Conservation (phyloP, 495 filamentous ascomycete species). For the Parmelia sp. region DNA sequence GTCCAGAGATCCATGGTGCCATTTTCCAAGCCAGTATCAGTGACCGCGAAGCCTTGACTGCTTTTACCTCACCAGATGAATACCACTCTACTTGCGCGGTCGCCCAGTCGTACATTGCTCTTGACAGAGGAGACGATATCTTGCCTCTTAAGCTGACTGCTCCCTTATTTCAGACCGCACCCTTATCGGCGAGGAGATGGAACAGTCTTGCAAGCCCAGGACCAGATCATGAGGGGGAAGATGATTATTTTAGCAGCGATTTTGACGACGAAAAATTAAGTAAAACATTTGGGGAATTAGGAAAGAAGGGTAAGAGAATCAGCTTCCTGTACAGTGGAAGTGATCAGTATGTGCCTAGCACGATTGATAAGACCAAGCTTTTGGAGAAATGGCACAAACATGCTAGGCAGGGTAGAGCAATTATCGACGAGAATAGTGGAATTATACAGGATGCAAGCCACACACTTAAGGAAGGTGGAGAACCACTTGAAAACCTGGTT, state of each 20-base stretch:
- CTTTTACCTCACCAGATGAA: conserved; percentile 33
- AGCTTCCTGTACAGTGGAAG: conserved; percentile 56
- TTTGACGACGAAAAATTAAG: conserved; percentile 52
- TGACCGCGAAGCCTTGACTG: conserved; percentile 62
- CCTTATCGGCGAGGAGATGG: conserved; percentile 64
- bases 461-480: conserved; percentile 48
- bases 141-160: conserved; percentile 48
- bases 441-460: conserved; percentile 57
- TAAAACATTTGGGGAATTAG: conserved; percentile 60
- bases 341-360: conserved; percentile 64
- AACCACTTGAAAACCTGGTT: conserved; percentile 46
- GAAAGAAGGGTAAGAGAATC: conserved; percentile 33
- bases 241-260: conserved; percentile 87
- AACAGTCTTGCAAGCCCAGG: conserved; percentile 54
- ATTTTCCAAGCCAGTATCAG: conserved; percentile 78
- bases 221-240: conserved; percentile 54
- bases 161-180: conserved; percentile 44
- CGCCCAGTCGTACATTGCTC: conserved; percentile 48
- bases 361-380: conserved; percentile 57
- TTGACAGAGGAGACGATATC: conserved; percentile 49
- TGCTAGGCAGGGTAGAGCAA: conserved; percentile 36
- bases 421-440: conserved; percentile 50
- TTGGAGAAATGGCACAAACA: conserved; percentile 56
- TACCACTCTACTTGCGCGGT: conserved; percentile 47
- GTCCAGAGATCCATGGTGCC: conserved; percentile 59